Percentiles rank a stretch among this genome's conserved stretches.
phyloP scores from a whole-genome alignment of 805 yeast genomes.

The Vanderwaltozyma yarrowii region DNA sequence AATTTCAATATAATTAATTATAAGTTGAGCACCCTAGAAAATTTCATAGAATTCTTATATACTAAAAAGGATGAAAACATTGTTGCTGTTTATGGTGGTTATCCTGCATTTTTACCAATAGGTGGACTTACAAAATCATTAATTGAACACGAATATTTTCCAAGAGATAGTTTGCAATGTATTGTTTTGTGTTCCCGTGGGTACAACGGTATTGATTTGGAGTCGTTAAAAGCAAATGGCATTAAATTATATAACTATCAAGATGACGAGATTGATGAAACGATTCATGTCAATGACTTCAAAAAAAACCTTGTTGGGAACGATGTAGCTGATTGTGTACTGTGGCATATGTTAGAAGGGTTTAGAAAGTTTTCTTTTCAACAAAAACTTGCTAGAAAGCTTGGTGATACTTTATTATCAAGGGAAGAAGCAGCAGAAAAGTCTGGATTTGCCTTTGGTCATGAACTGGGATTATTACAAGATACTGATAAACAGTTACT shows the following conservation, averaged over 20 bases:
- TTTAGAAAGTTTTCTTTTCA: conserved; percentile 42
- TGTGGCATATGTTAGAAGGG: conserved; percentile 44
- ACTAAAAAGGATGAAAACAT: conserved; percentile 10
- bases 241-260: conserved; percentile 38
- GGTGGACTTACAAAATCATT: conserved; percentile 42
- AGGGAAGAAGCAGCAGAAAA: conserved; percentile 25
- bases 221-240: conserved; percentile 29
- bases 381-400: conserved; percentile 22
- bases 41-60: conserved; percentile 9
- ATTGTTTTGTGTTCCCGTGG: conserved; percentile 51
- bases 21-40: conserved; percentile 9
- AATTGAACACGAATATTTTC: conserved; percentile 31
- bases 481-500: conserved; percentile 24
- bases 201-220: conserved; percentile 39
- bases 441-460: conserved; percentile 31
- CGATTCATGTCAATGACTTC: conserved; percentile 1
- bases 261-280: conserved; percentile 10
- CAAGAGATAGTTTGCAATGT: conserved; percentile 34
- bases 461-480: conserved; percentile 8
- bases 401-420: conserved; percentile 33
- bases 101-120: conserved; percentile 42
- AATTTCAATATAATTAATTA: conserved; percentile 9
- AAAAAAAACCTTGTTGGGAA: conserved; percentile 38
- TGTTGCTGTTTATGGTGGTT: conserved; percentile 48
- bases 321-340: conserved; percentile 55